Base-by-base conservation (phyloP, 805 yeast species). In the Sugiyamaella qingdaonensis region DNA sequence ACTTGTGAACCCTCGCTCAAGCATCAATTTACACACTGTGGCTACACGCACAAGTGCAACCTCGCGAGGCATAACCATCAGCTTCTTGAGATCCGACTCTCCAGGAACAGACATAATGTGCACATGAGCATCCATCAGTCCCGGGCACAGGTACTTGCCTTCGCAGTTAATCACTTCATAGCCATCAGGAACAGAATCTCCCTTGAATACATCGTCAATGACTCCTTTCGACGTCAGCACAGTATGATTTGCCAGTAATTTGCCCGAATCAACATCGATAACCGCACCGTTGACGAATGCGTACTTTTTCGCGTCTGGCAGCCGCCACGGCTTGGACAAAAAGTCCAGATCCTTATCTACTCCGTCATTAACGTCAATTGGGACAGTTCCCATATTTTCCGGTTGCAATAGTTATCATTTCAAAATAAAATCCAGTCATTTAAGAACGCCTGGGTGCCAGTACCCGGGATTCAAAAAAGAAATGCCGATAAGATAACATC, bases 21-120 rank as follows among this genome's bases (percentile, higher is more conserved):
- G 47, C 33, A 44, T 44, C 18, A 13, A 16, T 10, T 44, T 31
- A 44, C 47, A 44, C 4, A 16, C 34, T 27, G 33, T 11, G 4
- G 47, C 14, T 7, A 44, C 47, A 16, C 47, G 33, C 11, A 21
- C 10, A 14, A 44, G 34, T 13, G 35, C 35, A 18, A 14, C 36
- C 10, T 44, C 47, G 5, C 33, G 14, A 10, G 47, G 47, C 29
- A 16, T 44, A 5, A 29, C 14, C 47, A 44, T 44, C 33, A 44
- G 35, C 19, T 44, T 44, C 19, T 31, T 19, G 39, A 44, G 47
- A 44, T 44, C 47, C 5, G 35, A 27, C 10, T 44, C 47, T 44
- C 47, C 47, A 27, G 47, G 47, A 2, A 44, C 47, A 11, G 47
- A 44, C 33, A 31, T 44, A 24, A 44, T 24, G 24, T 44, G 47